Base-by-base conservation (phyloP, 2,329 filamentous ascomycete genomes). In the Talaromyces sp. region DNA sequence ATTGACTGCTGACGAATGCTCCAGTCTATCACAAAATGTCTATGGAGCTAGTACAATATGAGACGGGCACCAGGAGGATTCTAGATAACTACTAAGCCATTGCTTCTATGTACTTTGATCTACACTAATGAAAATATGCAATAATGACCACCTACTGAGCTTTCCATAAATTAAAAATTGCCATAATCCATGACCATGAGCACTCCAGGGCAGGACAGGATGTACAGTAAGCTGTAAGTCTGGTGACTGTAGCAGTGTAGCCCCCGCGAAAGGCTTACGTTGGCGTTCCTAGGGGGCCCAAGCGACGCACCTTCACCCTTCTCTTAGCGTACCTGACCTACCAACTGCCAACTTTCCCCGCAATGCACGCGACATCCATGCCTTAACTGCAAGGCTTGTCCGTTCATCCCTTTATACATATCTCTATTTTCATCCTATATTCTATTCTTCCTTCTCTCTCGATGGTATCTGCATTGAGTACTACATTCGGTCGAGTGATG, bases 271-370 rank as follows among this genome's bases (percentile, higher is more conserved):
- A 36, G 53, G 53, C 53, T 56, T 22, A 38, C 29, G 19, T 56
- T 36, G 53, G 53, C n/a, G 56, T 45, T 29, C 15, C 36, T 59
- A 7, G 38, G 53, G 53, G 36, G 22, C 11, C 56, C 34, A 25
- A 58, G 56, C 56, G 27, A 25, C 22, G 11, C 27, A 54, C 15
- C 49, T 54, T 31, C 49, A 34, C 29, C 51, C 51, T 29, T 2
- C n/a, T 22, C 31, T 38, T 36, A 36, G 53, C 29, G 29, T 36
- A n/a, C 49, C 53, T 56, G n/a, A 15, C 19, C 5, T 38, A 22
- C 53, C 53, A 56, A 56, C 59, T 25, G 59, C 43, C 43, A 34
- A 15, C n/a, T 61, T 61, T 51, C 59, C 59, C 59, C 59, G 59
- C 59, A 61, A 38, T 49, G 59, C 59, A 51, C 29, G 56, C 56